A percentile compares a stretch with the other conserved stretches of the same genome.
Conservation (phyloP, 306 rosid genomes). For the Biancaea sappan region DNA sequence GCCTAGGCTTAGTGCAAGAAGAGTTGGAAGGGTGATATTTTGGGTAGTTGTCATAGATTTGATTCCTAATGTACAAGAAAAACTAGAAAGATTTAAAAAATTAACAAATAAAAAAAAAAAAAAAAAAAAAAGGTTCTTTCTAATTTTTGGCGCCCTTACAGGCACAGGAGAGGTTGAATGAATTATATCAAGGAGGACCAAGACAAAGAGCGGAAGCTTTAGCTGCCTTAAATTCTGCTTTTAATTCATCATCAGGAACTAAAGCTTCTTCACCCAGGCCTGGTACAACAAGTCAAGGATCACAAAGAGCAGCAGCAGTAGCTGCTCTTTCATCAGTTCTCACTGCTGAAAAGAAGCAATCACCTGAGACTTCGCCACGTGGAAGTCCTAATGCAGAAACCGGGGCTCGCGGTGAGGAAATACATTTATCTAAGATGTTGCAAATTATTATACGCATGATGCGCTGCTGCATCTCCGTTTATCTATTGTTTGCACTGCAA, state of each 20-base stretch:
- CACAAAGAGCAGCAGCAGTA: slow-evolving; percentile 94
- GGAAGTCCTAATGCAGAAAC: slow-evolving; percentile 56
- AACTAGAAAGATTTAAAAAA: no score
- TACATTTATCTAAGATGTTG: slow-evolving; percentile 22
- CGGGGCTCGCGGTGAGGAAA: slow-evolving; percentile 51
- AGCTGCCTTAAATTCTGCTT: slow-evolving; percentile 84
- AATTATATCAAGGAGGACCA: slow-evolving; percentile 66
- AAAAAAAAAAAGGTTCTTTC: not conserved
- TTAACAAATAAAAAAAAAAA: not conserved
- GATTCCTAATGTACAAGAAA: not conserved
- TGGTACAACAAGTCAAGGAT: slow-evolving; percentile 65
- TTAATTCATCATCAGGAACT: slow-evolving; percentile 57
- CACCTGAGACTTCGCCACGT: slow-evolving; percentile 70
- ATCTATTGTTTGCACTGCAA: slow-evolving; percentile 2
- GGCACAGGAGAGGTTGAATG: slow-evolving; percentile 75
- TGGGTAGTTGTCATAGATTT: not conserved
- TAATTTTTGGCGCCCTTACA: slow-evolving; percentile 23
- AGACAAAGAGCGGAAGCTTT: slow-evolving; percentile 97
- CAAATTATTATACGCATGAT: not conserved
- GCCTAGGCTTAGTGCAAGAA: not conserved
- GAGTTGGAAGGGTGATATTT: not conserved
- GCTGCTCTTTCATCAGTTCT: slow-evolving; percentile 95
- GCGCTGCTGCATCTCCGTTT: not conserved
- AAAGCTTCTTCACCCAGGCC: slow-evolving; percentile 51
- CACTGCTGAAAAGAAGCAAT: slow-evolving; percentile 69